phyloP scores from a whole-genome alignment of 345 rosid species.

The Aethionema arabicum region DNA sequence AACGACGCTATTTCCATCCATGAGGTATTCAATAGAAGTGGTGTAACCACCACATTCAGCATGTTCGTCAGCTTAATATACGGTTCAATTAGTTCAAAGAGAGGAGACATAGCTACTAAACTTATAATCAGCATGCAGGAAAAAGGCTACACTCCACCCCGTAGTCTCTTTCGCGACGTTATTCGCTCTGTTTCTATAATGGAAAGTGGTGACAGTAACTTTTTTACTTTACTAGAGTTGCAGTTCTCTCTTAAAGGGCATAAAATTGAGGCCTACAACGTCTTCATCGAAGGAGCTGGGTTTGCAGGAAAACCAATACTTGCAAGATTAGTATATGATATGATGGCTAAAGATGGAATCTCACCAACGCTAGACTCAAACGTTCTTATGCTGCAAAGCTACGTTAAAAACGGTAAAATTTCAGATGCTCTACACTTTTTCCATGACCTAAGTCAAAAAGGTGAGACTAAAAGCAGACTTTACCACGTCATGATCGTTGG shows the following conservation, averaged over 20 bases:
- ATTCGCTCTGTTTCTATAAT: constrained; percentile 45
- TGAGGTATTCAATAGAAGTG: constrained; percentile 44
- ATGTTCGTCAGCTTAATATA: constrained; percentile 51
- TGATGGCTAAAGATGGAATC: constrained; percentile 57
- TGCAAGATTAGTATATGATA: constrained; percentile 62
- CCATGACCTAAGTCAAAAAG: constrained; percentile 36
- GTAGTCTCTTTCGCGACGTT: constrained; percentile 49
- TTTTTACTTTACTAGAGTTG: constrained; percentile 47
- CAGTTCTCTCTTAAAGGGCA: constrained; percentile 50
- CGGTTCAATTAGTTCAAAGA: constrained; percentile 47
- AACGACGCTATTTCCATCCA: constrained; percentile 62
- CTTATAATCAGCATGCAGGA: constrained; percentile 79
- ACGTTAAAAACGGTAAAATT: constrained; percentile 51
- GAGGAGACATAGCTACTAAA: constrained; percentile 59
- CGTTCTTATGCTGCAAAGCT: constrained; percentile 59
- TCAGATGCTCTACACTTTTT: constrained; percentile 66
- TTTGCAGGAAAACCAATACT: constrained; percentile 60
- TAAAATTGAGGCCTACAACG: constrained; percentile 40
- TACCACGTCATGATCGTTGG: constrained; percentile 53
- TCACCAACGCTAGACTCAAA: constrained; percentile 43
- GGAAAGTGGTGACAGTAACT: constrained; percentile 47
- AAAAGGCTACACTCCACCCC: constrained; percentile 49
- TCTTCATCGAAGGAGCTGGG: constrained; percentile 79
- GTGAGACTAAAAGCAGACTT: constrained; percentile 38
- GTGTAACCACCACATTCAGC: constrained; percentile 24